Evolutionary conservation across 345 rosid genomes (phyloP).

Genomic region (Pistacia vera): DNA sequence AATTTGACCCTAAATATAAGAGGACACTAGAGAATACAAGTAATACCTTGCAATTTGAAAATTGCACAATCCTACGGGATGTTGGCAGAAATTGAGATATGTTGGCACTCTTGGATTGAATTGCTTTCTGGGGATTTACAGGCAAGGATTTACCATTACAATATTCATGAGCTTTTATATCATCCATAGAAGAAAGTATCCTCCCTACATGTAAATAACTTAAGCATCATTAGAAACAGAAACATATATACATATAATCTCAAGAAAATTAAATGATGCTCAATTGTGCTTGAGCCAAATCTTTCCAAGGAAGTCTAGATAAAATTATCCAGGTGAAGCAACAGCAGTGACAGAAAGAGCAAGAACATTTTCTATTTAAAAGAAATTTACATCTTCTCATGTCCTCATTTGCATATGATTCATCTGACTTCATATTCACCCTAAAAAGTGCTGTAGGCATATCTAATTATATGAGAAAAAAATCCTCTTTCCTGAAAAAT

Average conservation of each 20-base stretch:
- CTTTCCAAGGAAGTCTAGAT: neutral
- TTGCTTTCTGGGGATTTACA: slow-evolving; percentile 21
- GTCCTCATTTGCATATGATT: neutral
- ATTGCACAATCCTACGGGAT: slow-evolving; percentile 90
- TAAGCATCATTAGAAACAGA: slow-evolving; percentile 8
- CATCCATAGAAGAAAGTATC: slow-evolving; percentile 69
- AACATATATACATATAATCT: neutral
- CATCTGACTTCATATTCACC: neutral
- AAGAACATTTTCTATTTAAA: neutral
- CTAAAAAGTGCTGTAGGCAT: neutral
- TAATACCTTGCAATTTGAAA: slow-evolving; percentile 90
- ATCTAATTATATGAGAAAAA: neutral
- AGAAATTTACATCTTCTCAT: neutral
- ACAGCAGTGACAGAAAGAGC: neutral
- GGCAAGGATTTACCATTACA: slow-evolving; percentile 34
- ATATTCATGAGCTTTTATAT: slow-evolving; percentile 36
- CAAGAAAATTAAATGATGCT: neutral
- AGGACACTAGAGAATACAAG: neutral
- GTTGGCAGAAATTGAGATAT: slow-evolving; percentile 89
- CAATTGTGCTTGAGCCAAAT: neutral
- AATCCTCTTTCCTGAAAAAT: neutral
- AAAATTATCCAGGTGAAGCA: slow-evolving; percentile 3
- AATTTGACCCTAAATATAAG: neutral
- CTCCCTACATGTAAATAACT: slow-evolving; percentile 54
- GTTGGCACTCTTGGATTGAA: slow-evolving; percentile 38